Evolutionary conservation across 1,284 basidiomycete species (phyloP).

Genomic region (Pseudomicrostroma phylloplanum): DNA sequence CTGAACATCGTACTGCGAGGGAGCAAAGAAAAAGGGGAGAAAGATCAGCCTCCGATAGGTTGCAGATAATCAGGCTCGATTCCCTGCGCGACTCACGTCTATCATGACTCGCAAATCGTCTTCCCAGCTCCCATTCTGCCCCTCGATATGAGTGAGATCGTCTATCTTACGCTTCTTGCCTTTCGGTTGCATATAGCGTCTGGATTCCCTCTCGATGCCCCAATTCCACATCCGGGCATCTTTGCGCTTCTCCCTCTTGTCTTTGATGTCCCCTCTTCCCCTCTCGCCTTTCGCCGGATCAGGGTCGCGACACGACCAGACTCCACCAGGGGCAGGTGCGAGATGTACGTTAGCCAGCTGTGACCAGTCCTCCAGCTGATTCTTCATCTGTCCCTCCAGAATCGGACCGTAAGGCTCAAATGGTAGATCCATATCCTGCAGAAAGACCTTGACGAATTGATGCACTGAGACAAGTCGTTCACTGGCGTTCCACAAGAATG

Average conservation of each 20-base stretch:
- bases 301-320: slow-evolving; percentile 41
- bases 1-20: slow-evolving; percentile 84
- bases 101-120: slow-evolving; percentile 46
- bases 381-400: slow-evolving; percentile 75
- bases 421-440: slow-evolving; percentile 77
- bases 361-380: slow-evolving; percentile 82
- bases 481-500: slow-evolving; percentile 93
- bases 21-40: neutral
- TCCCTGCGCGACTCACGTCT: slow-evolving; percentile 16
- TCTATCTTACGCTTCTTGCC: slow-evolving; percentile 8
- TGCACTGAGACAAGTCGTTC: slow-evolving; percentile 69
- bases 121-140: slow-evolving; percentile 23
- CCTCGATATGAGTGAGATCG: neutral
- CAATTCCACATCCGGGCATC: slow-evolving; percentile 14
- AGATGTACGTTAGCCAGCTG: slow-evolving; percentile 65
- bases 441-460: slow-evolving; percentile 76
- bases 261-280: slow-evolving; percentile 16
- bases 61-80: neutral
- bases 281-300: slow-evolving; percentile 8
- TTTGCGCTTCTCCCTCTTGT: slow-evolving; percentile 12
- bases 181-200: neutral
- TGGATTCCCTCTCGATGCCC: slow-evolving; percentile 13
- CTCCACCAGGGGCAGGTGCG: slow-evolving; percentile 42
- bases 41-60: neutral
- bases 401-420: slow-evolving; percentile 64